Percentiles rank a stretch among this genome's conserved stretches.
Evolutionary conservation across 106 monocot genomes (phyloP).

Genomic region (Dioscorea dumetorum): DNA sequence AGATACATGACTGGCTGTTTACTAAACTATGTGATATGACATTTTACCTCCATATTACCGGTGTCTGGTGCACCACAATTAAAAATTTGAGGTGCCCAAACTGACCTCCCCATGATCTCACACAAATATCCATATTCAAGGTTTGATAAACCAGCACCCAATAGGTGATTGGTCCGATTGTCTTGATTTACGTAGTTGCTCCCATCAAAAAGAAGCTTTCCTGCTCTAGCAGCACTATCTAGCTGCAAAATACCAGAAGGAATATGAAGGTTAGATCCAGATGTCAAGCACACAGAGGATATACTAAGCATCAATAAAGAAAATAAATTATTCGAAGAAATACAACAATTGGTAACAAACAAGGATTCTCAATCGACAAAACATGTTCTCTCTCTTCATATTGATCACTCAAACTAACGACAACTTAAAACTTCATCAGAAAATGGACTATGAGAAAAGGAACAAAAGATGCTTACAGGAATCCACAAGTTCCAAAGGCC

Average conservation of each 20-base stretch:
- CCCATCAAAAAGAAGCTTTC: conserved; percentile 63
- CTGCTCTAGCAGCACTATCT: conserved; percentile 94
- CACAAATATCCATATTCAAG: conserved; percentile 97
- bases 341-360: too few species aligned
- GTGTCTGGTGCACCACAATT: conserved; percentile 97
- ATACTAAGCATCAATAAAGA: background rate
- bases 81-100: conserved; percentile 97
- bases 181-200: conserved; percentile 2
- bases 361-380: too few species aligned
- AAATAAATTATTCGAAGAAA: too few species aligned
- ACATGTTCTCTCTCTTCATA: too few species aligned
- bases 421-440: too few species aligned
- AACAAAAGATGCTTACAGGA: conserved; percentile 52
- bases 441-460: background rate
- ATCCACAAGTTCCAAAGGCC: conserved; percentile 97
- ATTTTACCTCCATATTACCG: conserved; percentile 98
- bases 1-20: too few species aligned
- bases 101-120: conserved; percentile 97
- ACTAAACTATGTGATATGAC: background rate
- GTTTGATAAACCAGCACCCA: conserved; percentile 93
- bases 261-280: background rate
- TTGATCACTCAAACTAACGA: too few species aligned
- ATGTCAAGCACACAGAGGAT: background rate
- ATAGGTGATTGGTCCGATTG: conserved; percentile 24
- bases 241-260: conserved; percentile 46